Conservation (phyloP, 164 flowering plant species). For the Chimonanthus salicifolius region DNA sequence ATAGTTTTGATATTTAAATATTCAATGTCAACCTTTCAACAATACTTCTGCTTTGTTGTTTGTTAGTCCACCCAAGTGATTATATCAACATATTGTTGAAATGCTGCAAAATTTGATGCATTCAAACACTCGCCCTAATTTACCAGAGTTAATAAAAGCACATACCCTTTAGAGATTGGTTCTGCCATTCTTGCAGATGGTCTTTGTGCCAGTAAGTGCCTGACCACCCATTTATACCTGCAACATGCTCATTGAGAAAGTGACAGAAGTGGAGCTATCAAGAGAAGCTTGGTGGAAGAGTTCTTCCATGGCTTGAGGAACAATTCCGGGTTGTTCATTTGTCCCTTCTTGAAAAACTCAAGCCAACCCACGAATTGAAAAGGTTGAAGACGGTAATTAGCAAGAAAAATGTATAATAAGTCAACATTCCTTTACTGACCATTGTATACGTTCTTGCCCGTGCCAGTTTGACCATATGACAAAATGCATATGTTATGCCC, state of each 20-base stretch:
- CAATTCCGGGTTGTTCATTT: slow-evolving; percentile 51
- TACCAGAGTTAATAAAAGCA: not conserved
- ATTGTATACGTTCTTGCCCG: no score
- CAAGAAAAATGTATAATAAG: not conserved
- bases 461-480: no score
- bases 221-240: slow-evolving; percentile 78
- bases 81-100: no score
- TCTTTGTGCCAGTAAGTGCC: slow-evolving; percentile 65
- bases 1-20: no score
- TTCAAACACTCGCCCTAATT: no score
- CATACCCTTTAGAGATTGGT: slow-evolving; percentile 42
- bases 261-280: slow-evolving; percentile 30
- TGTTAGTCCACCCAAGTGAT: no score
- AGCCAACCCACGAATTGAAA: not conserved
- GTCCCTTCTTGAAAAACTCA: slow-evolving; percentile 55
- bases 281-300: slow-evolving; percentile 43
- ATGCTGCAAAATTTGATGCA: no score
- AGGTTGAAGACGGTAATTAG: not conserved
- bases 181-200: slow-evolving; percentile 25
- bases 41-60: no score
- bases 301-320: slow-evolving; percentile 61
- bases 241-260: slow-evolving; percentile 80
- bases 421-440: no score
- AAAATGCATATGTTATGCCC: no score
- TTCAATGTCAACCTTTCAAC: no score